phyloP scores from a whole-genome alignment of 1,139 yeast species.

The Debaryomycetaceae sp. region DNA sequence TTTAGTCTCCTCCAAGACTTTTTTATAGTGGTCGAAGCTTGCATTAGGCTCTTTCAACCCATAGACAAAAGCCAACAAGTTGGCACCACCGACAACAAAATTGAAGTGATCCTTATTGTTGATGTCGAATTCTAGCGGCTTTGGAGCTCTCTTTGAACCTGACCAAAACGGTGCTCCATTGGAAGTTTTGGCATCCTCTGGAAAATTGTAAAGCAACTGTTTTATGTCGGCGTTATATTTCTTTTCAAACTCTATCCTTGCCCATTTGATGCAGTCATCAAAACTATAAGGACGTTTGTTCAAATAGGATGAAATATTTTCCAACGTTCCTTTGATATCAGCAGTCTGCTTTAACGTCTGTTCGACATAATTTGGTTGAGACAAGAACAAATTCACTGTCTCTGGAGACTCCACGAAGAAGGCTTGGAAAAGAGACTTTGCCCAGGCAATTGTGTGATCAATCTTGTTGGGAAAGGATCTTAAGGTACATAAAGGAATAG shows the following conservation, averaged over 20 bases:
- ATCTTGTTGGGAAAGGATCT: slow-evolving; percentile 97
- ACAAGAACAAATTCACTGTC: slow-evolving; percentile 83
- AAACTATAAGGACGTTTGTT: slow-evolving; percentile 81
- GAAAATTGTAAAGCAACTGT: slow-evolving; percentile 91
- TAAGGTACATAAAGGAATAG: slow-evolving; percentile 94
- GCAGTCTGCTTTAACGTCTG: slow-evolving; percentile 86
- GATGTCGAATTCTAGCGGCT: slow-evolving; percentile 72
- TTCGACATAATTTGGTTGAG: slow-evolving; percentile 92
- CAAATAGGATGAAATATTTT: slow-evolving; percentile 70
- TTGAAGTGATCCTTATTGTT: slow-evolving; percentile 74
- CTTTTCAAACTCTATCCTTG: slow-evolving; percentile 81
- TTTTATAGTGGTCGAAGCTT: slow-evolving; percentile 44
- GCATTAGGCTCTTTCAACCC: slow-evolving; percentile 62
- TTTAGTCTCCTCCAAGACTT: slow-evolving; percentile 46
- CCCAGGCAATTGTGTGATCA: slow-evolving; percentile 99
- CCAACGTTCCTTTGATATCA: slow-evolving; percentile 83
- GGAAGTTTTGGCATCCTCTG: slow-evolving; percentile 86
- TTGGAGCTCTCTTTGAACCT: slow-evolving; percentile 96
- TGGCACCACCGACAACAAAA: slow-evolving; percentile 86
- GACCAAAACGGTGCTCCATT: slow-evolving; percentile 96
- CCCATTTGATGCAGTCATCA: slow-evolving; percentile 96
- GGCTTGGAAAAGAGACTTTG: slow-evolving; percentile 92
- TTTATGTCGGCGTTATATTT: slow-evolving; percentile 82
- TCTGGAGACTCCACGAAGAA: slow-evolving; percentile 87
- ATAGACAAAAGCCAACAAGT: slow-evolving; percentile 83